Conservation (phyloP, 2,329 filamentous ascomycete species). For the Didymella keratinophila region DNA sequence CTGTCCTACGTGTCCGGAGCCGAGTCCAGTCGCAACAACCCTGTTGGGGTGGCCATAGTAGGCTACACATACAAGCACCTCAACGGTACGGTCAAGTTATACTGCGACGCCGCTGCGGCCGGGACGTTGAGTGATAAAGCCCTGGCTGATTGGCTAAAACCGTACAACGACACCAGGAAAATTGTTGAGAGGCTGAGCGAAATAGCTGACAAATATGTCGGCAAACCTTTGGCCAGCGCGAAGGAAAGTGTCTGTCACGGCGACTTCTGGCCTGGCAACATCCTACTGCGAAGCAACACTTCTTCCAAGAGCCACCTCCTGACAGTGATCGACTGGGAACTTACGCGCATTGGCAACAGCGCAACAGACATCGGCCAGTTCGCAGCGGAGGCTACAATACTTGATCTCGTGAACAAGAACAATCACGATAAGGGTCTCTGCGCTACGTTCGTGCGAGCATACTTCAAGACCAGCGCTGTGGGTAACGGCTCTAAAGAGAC, state of each 20-base stretch:
- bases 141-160: not conserved
- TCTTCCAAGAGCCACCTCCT: slow-evolving; percentile 16
- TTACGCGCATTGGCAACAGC: slow-evolving; percentile 42
- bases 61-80: slow-evolving; percentile 45
- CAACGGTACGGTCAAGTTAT: slow-evolving; percentile 22
- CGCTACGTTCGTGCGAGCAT: slow-evolving; percentile 39
- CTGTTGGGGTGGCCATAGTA: slow-evolving; percentile 38
- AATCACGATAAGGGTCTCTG: slow-evolving; percentile 31
- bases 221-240: slow-evolving; percentile 23
- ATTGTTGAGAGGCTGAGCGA: not conserved
- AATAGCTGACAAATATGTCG: no score
- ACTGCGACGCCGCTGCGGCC: not conserved
- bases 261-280: slow-evolving; percentile 52
- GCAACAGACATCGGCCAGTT: slow-evolving; percentile 52
- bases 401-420: slow-evolving; percentile 32
- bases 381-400: slow-evolving; percentile 48
- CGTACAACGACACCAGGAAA: not conserved
- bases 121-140: slow-evolving; percentile 31
- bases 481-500: no score
- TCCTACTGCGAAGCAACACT: slow-evolving; percentile 33
- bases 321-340: slow-evolving; percentile 51
- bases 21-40: slow-evolving; percentile 23
- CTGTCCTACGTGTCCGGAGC: not conserved
- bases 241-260: slow-evolving; percentile 49
- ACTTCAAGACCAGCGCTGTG: slow-evolving; percentile 20